Evolutionary conservation across 345 rosid species (phyloP).

Genomic region (Syzygium jambos): DNA sequence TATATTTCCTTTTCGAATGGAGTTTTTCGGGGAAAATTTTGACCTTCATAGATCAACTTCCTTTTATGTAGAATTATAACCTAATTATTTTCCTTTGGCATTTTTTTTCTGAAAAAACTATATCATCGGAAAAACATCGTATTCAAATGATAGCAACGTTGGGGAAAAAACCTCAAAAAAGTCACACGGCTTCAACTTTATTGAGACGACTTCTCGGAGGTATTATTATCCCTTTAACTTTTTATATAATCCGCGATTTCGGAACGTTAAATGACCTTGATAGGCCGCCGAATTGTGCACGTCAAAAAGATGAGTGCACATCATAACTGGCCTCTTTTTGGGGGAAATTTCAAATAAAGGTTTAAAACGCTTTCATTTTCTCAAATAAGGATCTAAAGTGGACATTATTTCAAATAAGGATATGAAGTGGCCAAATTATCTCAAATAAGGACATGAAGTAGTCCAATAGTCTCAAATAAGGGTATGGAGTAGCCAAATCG

Average conservation of each 20-base stretch:
- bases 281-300: background rate
- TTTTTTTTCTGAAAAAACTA: background rate
- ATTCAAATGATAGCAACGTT: background rate
- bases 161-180: background rate
- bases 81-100: background rate
- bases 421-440: too few species aligned
- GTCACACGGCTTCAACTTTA: background rate
- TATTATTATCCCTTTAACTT: background rate
- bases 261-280: background rate
- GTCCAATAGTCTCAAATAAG: too few species aligned
- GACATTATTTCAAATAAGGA: too few species aligned
- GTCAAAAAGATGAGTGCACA: background rate
- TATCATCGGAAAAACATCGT: background rate
- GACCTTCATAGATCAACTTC: background rate
- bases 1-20: background rate
- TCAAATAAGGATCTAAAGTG: too few species aligned
- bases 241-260: background rate
- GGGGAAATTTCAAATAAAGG: too few species aligned
- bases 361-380: too few species aligned
- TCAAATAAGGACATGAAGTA: too few species aligned
- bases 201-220: background rate
- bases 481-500: too few species aligned
- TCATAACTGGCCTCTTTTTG: too few species aligned
- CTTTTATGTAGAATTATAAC: background rate
- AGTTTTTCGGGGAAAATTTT: background rate